These are phyloP conservation scores for Baffinella frigidus DNA, from an alignment of 208 protist genomes.

Conservation along the genomic window DNA sequence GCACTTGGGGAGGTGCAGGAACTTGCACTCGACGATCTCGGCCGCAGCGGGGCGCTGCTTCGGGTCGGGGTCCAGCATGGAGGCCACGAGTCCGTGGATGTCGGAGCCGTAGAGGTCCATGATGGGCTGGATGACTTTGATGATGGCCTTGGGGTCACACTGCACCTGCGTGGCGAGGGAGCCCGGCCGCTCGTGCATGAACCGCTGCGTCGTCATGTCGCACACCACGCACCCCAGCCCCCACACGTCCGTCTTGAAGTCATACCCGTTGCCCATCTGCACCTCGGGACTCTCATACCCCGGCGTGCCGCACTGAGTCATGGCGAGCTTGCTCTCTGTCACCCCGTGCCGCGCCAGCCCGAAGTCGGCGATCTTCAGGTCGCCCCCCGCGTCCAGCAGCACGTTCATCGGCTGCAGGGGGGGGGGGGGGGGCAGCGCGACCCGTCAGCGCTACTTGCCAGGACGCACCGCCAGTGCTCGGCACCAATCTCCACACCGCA, in stretches of 20 bases:
- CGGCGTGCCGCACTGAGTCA: slow-evolving; percentile 28
- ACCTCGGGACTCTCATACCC: slow-evolving; percentile 46
- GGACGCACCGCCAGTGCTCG: no score
- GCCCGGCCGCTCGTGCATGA: slow-evolving; percentile 46
- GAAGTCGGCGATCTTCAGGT: slow-evolving; percentile 45
- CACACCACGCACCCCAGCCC: slow-evolving; percentile 22
- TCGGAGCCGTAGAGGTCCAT: slow-evolving; percentile 46
- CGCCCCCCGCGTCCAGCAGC: slow-evolving; percentile 2
- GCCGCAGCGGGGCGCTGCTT: slow-evolving; percentile 7
- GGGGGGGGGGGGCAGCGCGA: no score
- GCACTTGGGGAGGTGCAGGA: background rate
- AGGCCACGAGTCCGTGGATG: slow-evolving; percentile 4
- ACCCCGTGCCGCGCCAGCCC: slow-evolving; percentile 28
- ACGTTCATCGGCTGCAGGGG: slow-evolving; percentile 54
- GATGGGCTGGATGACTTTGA: slow-evolving; percentile 32
- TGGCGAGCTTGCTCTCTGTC: background rate
- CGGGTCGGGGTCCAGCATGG: slow-evolving; percentile 23
- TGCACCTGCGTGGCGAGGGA: slow-evolving; percentile 42
- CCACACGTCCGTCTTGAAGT: slow-evolving; percentile 51
- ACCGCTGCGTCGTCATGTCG: slow-evolving; percentile 38
- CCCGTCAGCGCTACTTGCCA: no score
- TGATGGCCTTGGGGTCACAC: slow-evolving; percentile 27
- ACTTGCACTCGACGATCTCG: slow-evolving; percentile 3
- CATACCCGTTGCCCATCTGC: slow-evolving; percentile 41
- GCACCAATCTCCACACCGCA: no score